These are phyloP conservation scores for Amborella trichopoda DNA, from an alignment of 164 flowering plant genomes.

Conservation along the genomic window DNA sequence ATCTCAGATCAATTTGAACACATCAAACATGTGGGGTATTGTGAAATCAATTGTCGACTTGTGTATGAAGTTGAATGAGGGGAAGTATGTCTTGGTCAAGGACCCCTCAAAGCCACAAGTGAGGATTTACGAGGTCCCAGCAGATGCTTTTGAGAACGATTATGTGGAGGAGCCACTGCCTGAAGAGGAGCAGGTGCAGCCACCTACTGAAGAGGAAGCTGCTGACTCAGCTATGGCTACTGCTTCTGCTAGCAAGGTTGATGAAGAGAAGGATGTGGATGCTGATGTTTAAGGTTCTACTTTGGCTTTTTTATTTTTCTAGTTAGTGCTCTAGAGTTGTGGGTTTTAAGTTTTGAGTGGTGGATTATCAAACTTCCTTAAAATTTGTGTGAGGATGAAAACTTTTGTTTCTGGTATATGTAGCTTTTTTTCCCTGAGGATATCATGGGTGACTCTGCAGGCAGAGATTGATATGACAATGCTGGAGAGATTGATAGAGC, in stretches of 20 bases:
- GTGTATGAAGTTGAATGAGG: slow-evolving; percentile 92
- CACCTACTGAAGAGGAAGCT: slow-evolving; percentile 48
- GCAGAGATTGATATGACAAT: too few species aligned
- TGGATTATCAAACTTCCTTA: too few species aligned
- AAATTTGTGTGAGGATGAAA: too few species aligned
- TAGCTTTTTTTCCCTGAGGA: too few species aligned
- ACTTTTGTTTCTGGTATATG: too few species aligned
- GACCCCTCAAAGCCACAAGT: slow-evolving; percentile 94
- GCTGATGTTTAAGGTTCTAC: too few species aligned
- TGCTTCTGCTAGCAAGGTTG: slow-evolving; percentile 20
- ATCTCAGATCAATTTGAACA: slow-evolving; percentile 74
- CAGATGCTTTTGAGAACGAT: slow-evolving; percentile 97
- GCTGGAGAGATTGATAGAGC: too few species aligned
- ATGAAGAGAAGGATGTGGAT: slow-evolving; percentile 28
- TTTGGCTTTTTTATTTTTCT: too few species aligned
- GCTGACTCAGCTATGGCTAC: slow-evolving; percentile 29
- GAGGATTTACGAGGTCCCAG: slow-evolving; percentile 92
- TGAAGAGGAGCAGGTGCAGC: slow-evolving; percentile 92
- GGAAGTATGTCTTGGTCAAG: slow-evolving; percentile 89
- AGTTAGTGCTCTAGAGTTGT: too few species aligned
- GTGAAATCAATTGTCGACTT: slow-evolving; percentile 87
- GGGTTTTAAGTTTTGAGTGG: too few species aligned
- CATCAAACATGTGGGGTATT: slow-evolving; percentile 94
- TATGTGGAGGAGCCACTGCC: slow-evolving; percentile 96
- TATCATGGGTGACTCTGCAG: too few species aligned